Percentiles rank a stretch among this genome's conserved stretches.
Conservation (phyloP, 495 filamentous ascomycete species). For the Lineolata rhizophorae region DNA sequence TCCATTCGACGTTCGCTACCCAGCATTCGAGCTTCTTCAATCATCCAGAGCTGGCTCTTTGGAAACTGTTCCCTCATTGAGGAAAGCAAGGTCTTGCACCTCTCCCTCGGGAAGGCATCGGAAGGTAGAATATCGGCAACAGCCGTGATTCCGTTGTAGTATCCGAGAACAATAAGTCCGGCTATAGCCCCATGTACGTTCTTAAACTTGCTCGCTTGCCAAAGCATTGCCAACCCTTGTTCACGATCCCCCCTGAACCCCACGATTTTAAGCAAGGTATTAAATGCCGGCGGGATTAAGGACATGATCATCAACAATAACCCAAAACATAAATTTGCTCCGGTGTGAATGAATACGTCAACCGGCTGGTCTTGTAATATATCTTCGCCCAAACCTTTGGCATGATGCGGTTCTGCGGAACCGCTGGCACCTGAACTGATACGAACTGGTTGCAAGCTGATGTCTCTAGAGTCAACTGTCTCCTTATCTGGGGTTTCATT, state of each 20-base stretch:
- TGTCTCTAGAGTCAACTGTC: conserved; percentile 3
- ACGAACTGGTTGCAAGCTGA: too few species aligned
- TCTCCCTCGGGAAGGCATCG: conserved; percentile 48
- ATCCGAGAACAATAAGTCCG: conserved; percentile 57
- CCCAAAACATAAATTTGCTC: conserved; percentile 73
- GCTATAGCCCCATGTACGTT: conserved; percentile 87
- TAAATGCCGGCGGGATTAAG: conserved; percentile 79
- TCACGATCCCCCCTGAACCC: conserved; percentile 85
- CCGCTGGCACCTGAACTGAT: too few species aligned
- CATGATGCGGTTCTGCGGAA: too few species aligned
- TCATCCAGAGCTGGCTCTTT: conserved; percentile 62
- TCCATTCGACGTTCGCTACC: conserved; percentile 43
- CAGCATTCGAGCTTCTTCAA: conserved; percentile 73
- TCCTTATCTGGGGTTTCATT: neutral
- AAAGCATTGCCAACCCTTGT: conserved; percentile 63
- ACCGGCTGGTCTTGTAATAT: conserved; percentile 41
- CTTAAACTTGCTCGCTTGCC: conserved; percentile 71
- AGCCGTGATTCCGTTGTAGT: conserved; percentile 68
- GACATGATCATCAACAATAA: conserved; percentile 66
- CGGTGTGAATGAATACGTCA: conserved; percentile 75
- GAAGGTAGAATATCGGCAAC: conserved; percentile 73
- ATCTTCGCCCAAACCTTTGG: conserved; percentile 17
- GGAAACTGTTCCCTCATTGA: conserved; percentile 63
- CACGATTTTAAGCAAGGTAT: conserved; percentile 61
- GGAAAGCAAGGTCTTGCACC: conserved; percentile 42